phyloP scores from a whole-genome alignment of 2,329 filamentous ascomycete species.

The Cladophialophora bantiana region DNA sequence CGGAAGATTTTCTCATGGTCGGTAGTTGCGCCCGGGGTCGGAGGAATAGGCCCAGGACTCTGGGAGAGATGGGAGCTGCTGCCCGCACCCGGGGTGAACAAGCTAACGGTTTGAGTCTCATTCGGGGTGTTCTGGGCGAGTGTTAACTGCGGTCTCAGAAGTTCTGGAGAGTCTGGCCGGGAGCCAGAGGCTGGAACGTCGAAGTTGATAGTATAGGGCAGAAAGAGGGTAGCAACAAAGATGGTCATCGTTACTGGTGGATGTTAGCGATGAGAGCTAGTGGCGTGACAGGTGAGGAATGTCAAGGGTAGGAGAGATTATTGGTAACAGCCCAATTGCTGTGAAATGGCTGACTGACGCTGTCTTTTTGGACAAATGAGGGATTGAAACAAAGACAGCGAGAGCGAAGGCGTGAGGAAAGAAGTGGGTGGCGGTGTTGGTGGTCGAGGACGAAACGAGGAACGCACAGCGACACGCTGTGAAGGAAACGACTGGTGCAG shows the following conservation, averaged over 20 bases:
- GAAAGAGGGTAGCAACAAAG: conserved; percentile 72
- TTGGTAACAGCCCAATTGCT: neutral
- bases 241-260: conserved; percentile 58
- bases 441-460: neutral
- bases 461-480: neutral
- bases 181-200: conserved; percentile 55
- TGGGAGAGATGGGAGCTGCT: conserved; percentile 8
- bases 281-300: neutral
- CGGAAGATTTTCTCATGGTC: conserved; percentile 53
- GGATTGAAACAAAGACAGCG: neutral
- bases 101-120: conserved; percentile 26
- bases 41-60: conserved; percentile 32
- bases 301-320: neutral
- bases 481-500: neutral
- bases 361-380: neutral
- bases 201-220: conserved; percentile 92
- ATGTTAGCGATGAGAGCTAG: neutral
- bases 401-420: neutral
- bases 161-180: conserved; percentile 22
- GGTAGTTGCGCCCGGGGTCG: conserved; percentile 52
- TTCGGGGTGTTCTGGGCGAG: conserved; percentile 13
- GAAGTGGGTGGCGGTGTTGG: neutral
- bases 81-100: conserved; percentile 28
- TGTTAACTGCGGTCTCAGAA: conserved; percentile 10
- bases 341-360: neutral